Evolutionary conservation across 176 grass and related monocot species (phyloP).

Genomic region (Thinopyrum elongatum): DNA sequence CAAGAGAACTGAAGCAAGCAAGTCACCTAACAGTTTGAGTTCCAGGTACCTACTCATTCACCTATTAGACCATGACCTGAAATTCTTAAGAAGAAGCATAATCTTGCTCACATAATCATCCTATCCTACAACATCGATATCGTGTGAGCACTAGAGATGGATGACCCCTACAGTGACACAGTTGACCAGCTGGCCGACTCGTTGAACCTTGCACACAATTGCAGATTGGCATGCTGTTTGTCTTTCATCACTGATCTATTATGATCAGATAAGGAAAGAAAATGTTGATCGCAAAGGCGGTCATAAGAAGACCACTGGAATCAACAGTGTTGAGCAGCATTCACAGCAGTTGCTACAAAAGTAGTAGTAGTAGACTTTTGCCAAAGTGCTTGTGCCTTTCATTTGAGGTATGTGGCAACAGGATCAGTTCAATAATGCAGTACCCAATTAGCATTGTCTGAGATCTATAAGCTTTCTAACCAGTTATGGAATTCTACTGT

Average conservation of each 20-base stretch:
- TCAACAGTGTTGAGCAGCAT: neutral
- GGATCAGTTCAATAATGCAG: conserved; percentile 41
- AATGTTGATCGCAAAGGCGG: neutral
- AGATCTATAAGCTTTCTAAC: conserved; percentile 9
- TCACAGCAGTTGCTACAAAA: neutral
- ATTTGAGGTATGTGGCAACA: conserved; percentile 12
- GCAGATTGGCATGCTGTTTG: neutral
- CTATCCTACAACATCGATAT: conserved; percentile 13
- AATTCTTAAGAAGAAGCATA: conserved; percentile 9
- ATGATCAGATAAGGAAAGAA: conserved; percentile 1
- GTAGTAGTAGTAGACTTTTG: neutral
- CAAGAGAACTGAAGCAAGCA: neutral
- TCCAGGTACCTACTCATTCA: neutral
- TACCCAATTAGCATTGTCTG: conserved; percentile 17
- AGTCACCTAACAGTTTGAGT: conserved; percentile 8
- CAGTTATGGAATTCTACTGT: neutral
- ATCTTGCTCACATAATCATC: neutral
- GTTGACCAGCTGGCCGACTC: neutral
- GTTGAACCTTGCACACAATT: neutral
- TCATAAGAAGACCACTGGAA: conserved; percentile 5
- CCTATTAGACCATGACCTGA: neutral
- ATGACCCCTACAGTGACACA: conserved; percentile 23
- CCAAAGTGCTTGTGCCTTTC: conserved; percentile 26
- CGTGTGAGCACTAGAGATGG: conserved; percentile 7
- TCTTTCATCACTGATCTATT: neutral